Evolutionary conservation across 164 flowering plant genomes (phyloP).

Genomic region (Dillenia suffruticosa): DNA sequence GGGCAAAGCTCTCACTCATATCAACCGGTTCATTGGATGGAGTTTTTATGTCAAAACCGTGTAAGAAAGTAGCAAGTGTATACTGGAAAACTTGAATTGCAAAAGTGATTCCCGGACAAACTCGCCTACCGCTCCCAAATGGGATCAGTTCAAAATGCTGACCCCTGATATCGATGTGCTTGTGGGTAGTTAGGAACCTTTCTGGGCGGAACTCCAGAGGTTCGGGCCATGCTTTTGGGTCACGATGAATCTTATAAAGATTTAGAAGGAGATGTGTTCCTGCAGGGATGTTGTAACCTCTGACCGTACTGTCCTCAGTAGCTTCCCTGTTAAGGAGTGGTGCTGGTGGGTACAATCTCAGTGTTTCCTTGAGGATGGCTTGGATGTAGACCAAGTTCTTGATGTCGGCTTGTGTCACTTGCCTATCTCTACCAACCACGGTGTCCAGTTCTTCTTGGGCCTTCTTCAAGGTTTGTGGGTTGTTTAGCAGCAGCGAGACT

Average conservation of each 20-base stretch:
- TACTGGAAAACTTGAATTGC: slow-evolving; percentile 6
- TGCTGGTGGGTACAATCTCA: slow-evolving; percentile 8
- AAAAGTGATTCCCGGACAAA: slow-evolving; percentile 10
- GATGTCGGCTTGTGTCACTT: slow-evolving; percentile 4
- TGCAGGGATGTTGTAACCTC: slow-evolving; percentile 3
- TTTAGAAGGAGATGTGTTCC: not conserved
- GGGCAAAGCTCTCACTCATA: not conserved
- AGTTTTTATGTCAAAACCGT: slow-evolving; percentile 13
- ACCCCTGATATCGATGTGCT: slow-evolving; percentile 9
- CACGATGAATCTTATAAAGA: not conserved
- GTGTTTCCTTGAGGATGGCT: slow-evolving; percentile 6
- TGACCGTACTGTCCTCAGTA: slow-evolving; percentile 1
- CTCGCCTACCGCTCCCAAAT: slow-evolving; percentile 10
- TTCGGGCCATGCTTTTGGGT: slow-evolving; percentile 1
- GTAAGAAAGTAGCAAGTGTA: slow-evolving; percentile 13
- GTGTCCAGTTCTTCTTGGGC: slow-evolving; percentile 13
- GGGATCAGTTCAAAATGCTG: slow-evolving; percentile 17
- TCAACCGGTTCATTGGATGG: slow-evolving; percentile 9
- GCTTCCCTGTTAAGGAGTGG: not conserved
- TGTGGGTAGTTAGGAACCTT: slow-evolving; percentile 13
- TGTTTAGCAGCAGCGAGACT: slow-evolving; percentile 5
- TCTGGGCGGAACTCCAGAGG: slow-evolving; percentile 14
- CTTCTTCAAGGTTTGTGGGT: not conserved
- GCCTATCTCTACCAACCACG: slow-evolving; percentile 4
- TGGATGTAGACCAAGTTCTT: slow-evolving; percentile 4